Evolutionary conservation across 257 asterid species (phyloP).

Genomic region (Solanum pinnatisectum): DNA sequence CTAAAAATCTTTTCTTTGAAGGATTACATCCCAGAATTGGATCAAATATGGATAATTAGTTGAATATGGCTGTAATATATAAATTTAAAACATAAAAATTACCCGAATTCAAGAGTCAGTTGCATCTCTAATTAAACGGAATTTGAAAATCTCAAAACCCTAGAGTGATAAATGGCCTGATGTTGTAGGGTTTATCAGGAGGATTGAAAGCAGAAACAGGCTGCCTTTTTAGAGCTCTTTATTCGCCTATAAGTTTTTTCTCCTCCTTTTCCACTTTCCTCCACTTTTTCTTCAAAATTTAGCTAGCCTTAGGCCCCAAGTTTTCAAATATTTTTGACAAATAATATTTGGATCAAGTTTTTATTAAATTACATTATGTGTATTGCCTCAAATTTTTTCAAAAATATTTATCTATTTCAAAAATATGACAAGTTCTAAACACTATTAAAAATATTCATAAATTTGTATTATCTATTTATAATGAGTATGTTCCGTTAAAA

Average conservation of each 20-base stretch:
- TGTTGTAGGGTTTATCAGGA: not conserved
- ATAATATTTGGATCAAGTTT: too few species aligned
- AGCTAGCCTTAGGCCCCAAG: too few species aligned
- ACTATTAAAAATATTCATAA: too few species aligned
- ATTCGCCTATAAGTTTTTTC: not conserved
- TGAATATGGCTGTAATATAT: not conserved
- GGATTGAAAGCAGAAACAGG: not conserved
- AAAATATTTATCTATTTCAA: too few species aligned
- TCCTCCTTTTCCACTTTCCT: not conserved
- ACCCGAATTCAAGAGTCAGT: conserved; percentile 92
- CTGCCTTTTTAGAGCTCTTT: not conserved
- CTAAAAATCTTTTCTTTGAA: not conserved
- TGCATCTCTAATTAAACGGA: conserved; percentile 28
- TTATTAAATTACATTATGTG: too few species aligned
- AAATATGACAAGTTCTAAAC: too few species aligned
- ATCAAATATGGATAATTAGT: not conserved
- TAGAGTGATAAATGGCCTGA: not conserved
- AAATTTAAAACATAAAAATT: not conserved
- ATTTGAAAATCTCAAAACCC: not conserved
- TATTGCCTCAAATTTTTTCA: rapidly evolving
- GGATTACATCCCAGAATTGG: not conserved
- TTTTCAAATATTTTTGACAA: too few species aligned
- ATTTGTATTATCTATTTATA: too few species aligned
- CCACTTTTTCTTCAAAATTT: not conserved
- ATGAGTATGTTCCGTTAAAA: too few species aligned